These are phyloP conservation scores for Neurospora discreta DNA, from an alignment of 495 filamentous ascomycete genomes.

Conservation along the genomic window DNA sequence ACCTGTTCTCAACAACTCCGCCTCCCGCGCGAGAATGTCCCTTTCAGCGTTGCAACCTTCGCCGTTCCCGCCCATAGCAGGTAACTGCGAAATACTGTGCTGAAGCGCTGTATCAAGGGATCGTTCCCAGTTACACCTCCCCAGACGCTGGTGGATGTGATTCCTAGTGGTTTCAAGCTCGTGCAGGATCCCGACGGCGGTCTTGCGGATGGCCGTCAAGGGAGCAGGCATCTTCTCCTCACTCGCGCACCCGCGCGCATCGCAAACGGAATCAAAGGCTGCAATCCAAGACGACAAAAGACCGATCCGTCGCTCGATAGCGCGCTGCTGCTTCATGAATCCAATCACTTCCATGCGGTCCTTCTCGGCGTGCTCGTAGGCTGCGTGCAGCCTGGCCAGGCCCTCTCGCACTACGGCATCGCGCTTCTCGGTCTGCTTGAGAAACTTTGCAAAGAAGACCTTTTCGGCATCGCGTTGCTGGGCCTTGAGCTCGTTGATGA, in stretches of 20 bases:
- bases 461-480: slow-evolving; percentile 88
- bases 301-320: slow-evolving; percentile 74
- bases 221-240: slow-evolving; percentile 54
- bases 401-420: slow-evolving; percentile 70
- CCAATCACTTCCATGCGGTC: slow-evolving; percentile 70
- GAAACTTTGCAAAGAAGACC: slow-evolving; percentile 77
- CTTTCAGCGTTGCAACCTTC: slow-evolving; percentile 53
- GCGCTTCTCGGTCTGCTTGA: slow-evolving; percentile 76
- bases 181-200: slow-evolving; percentile 72
- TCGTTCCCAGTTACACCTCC: slow-evolving; percentile 75
- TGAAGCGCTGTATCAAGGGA: slow-evolving; percentile 78
- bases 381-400: slow-evolving; percentile 62
- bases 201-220: slow-evolving; percentile 69
- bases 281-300: slow-evolving; percentile 85
- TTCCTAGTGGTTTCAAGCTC: slow-evolving; percentile 85
- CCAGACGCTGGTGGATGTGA: slow-evolving; percentile 73
- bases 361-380: slow-evolving; percentile 71
- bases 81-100: slow-evolving; percentile 68
- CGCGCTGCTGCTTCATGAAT: slow-evolving; percentile 71
- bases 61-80: slow-evolving; percentile 53
- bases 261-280: slow-evolving; percentile 78
- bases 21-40: slow-evolving; percentile 64
- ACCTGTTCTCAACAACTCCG: slow-evolving; percentile 68
- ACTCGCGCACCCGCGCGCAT: slow-evolving; percentile 42
- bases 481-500: slow-evolving; percentile 88